Evolutionary conservation across 75 land plant genomes (phyloP).

Genomic region (Sequoia sempervirens): DNA sequence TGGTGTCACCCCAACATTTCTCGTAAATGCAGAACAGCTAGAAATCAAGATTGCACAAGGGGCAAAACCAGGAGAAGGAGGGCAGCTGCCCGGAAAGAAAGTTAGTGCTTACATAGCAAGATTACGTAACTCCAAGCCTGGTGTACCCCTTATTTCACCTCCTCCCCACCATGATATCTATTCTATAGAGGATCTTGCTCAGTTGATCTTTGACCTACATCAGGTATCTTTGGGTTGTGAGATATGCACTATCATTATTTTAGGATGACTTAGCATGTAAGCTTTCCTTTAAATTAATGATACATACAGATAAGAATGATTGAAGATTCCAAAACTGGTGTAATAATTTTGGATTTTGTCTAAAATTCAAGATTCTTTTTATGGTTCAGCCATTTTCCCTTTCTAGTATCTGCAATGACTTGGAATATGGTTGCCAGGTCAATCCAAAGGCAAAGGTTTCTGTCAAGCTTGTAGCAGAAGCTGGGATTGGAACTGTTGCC

Average conservation of each 20-base stretch:
- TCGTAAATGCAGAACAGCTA: conserved; percentile 91
- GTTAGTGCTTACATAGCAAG: conserved; percentile 96
- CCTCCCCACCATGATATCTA: conserved; percentile 99
- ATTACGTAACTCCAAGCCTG: conserved; percentile 90
- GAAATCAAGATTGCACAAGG: conserved; percentile 99
- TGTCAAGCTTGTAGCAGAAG: conserved; percentile 98
- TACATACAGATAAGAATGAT: neutral
- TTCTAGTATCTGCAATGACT: neutral
- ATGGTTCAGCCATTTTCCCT: neutral
- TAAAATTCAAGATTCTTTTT: neutral
- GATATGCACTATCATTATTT: conserved; percentile 1
- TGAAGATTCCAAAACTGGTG: neutral
- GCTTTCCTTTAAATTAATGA: neutral
- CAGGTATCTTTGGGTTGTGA: conserved; percentile 50
- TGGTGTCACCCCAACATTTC: conserved; percentile 95
- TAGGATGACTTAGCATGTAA: neutral
- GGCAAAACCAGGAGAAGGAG: conserved; percentile 99
- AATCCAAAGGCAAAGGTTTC: conserved; percentile 97
- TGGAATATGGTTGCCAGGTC: conserved; percentile 37
- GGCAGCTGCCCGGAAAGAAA: conserved; percentile 98
- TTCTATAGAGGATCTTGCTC: conserved; percentile 99
- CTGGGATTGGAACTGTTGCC: conserved; percentile 98
- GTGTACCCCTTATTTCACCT: conserved; percentile 97
- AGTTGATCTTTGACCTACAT: conserved; percentile 95
- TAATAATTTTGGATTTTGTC: neutral